Evolutionary conservation across 345 rosid genomes (phyloP), one percentile per base, ranked within the genome.

Genomic region (Conringia planisiliqua): DNA sequence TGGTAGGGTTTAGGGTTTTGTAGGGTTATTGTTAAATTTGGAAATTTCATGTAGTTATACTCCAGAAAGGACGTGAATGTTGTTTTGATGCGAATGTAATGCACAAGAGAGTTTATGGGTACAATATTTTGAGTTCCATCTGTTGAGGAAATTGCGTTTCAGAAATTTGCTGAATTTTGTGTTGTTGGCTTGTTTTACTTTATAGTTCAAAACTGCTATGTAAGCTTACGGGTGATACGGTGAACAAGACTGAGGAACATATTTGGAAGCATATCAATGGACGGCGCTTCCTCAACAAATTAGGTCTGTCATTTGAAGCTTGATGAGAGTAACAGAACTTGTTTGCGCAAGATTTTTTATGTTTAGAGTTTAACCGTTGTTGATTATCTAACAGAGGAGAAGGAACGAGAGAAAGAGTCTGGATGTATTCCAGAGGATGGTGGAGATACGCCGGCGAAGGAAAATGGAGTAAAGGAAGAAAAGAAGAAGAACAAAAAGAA

Each of bases 191-290:
- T 62, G 39, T 67, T 71, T 52, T 29, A 4, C 29, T 52, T 68
- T 68, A 14, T 16, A 91, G 98, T 73, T 86, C 96, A 6, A 91
- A 87, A 76, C 43, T 94, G 87, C 68, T 80, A 66, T 91, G 98
- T 84, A 94, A 90, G 80, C 84, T 94, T 13, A 94, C 97, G n/a
- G 96, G 93, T 11, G 89, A 91, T 76, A 87, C 83, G 5, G 92
- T 94, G 22, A 94, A 94, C 78, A 94, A 94, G 79, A 84, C 87
- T 10, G 98, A 94, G 82, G 97, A 91, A 77, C 98, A 94, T 73
- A 87, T 91, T 39, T 94, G 97, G 96, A 94, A 94, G 83, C 98
- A 94, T 66, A 81, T 94, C 81, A 91, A 84, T 29, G 98, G 98
- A 35, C 84, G 83, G 56, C 82, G 92, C 36, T 94, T 94, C 83